Conservation (phyloP, 805 yeast species). For the Lachancea thermotolerans region DNA sequence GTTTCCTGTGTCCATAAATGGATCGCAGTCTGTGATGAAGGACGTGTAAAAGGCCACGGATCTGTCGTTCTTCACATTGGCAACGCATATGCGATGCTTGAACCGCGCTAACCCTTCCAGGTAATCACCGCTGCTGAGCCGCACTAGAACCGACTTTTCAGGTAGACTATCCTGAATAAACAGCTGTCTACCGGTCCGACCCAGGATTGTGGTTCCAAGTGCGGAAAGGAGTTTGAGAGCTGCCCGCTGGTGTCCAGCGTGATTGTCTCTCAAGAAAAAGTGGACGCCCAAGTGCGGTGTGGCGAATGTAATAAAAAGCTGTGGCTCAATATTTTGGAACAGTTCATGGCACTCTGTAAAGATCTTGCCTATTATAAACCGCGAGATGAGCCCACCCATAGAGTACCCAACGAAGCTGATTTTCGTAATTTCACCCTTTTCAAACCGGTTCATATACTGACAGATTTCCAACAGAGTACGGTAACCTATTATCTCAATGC, state of each 20-base stretch:
- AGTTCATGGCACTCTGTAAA: conserved; percentile 44
- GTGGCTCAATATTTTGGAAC: conserved; percentile 57
- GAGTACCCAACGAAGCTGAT: conserved; percentile 84
- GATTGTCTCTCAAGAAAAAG: conserved; percentile 36
- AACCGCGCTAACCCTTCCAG: conserved; percentile 51
- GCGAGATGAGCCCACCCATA: conserved; percentile 76
- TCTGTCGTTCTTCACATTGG: conserved; percentile 76
- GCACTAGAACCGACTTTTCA: conserved; percentile 38
- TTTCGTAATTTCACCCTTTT: conserved; percentile 32
- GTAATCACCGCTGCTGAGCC: conserved; percentile 37
- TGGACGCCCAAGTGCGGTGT: conserved; percentile 68
- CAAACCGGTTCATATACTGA: conserved; percentile 34
- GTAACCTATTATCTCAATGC: conserved; percentile 66
- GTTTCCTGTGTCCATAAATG: conserved; percentile 57
- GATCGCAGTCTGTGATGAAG: conserved; percentile 64
- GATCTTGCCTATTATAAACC: conserved; percentile 71
- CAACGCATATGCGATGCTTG: conserved; percentile 50
- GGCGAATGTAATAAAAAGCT: conserved; percentile 61
- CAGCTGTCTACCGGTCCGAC: conserved; percentile 69
- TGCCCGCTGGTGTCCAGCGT: conserved; percentile 6
- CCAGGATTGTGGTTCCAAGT: conserved; percentile 48
- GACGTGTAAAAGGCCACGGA: conserved; percentile 85
- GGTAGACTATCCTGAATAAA: conserved; percentile 42
- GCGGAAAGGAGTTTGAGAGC: conserved; percentile 35
- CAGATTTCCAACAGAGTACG: conserved; percentile 63